Conservation (phyloP, 2,329 filamentous ascomycete species). For the Cytospora mali region DNA sequence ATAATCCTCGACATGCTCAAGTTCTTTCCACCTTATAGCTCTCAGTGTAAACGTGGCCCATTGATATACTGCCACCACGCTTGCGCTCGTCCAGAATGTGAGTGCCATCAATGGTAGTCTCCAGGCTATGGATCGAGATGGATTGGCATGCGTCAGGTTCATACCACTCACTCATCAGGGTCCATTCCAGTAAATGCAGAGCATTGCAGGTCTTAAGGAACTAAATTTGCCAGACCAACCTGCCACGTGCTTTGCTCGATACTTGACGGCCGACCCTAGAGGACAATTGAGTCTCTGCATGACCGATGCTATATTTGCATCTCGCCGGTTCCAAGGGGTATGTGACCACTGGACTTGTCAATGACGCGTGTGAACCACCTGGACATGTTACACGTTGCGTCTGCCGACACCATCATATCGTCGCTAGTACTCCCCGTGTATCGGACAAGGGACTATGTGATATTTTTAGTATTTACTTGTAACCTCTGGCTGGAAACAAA, state of each 20-base stretch:
- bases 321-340: conserved; percentile 12
- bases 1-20: background rate
- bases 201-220: background rate
- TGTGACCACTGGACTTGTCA: conserved; percentile 1
- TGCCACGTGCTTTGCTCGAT: conserved; percentile 2
- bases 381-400: too few species aligned
- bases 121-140: conserved; percentile 17
- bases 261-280: conserved; percentile 8
- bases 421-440: background rate
- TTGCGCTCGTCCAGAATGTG: conserved; percentile 12
- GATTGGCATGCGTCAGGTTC: conserved; percentile 22
- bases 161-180: conserved; percentile 15
- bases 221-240: background rate
- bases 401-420: background rate
- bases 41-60: background rate
- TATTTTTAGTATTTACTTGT: background rate
- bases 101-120: too few species aligned
- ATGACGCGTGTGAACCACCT: conserved; percentile 2
- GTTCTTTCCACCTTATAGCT: background rate
- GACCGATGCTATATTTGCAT: conserved; percentile 11
- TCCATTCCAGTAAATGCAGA: conserved; percentile 22
- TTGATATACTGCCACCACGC: conserved; percentile 2
- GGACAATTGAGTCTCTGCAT: conserved; percentile 22
- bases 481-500: background rate
- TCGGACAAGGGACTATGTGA: background rate